Conservation (phyloP, 495 filamentous ascomycete species). For the Penicillium roqueforti region DNA sequence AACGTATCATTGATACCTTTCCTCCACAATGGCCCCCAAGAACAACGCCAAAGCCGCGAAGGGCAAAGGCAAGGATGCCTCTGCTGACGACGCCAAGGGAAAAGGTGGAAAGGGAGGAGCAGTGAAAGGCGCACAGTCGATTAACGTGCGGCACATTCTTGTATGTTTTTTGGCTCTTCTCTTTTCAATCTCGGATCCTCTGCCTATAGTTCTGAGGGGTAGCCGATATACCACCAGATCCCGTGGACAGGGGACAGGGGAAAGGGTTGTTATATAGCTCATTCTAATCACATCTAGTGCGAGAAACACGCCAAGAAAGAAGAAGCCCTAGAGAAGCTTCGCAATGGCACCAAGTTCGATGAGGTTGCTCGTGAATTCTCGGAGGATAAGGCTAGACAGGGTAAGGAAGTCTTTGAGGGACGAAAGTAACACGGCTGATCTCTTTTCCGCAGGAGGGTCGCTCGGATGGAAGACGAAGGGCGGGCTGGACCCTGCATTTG, state of each 20-base stretch:
- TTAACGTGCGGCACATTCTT: slow-evolving; percentile 88
- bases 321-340: slow-evolving; percentile 75
- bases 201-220: not conserved
- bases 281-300: slow-evolving; percentile 49
- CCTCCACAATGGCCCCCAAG: slow-evolving; percentile 48
- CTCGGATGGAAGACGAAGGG: slow-evolving; percentile 83
- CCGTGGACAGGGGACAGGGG: too few species aligned
- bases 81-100: slow-evolving; percentile 38
- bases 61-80: slow-evolving; percentile 47
- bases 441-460: slow-evolving; percentile 55
- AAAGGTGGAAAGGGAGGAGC: slow-evolving; percentile 40
- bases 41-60: slow-evolving; percentile 45
- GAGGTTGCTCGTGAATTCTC: slow-evolving; percentile 83
- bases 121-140: slow-evolving; percentile 70
- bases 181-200: not conserved
- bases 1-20: not conserved
- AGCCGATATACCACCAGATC: not conserved
- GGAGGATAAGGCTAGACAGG: slow-evolving; percentile 83
- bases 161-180: slow-evolving; percentile 38
- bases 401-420: slow-evolving; percentile 35
- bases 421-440: not conserved
- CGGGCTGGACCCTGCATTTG: slow-evolving; percentile 67
- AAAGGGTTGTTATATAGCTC: not conserved
- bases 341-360: slow-evolving; percentile 76
- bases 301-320: slow-evolving; percentile 87